Percentiles rank a stretch among this genome's conserved stretches.
These are phyloP conservation scores for Arabidopsis hybrid DNA, from an alignment of 441 rosid species.

Conservation along the genomic window DNA sequence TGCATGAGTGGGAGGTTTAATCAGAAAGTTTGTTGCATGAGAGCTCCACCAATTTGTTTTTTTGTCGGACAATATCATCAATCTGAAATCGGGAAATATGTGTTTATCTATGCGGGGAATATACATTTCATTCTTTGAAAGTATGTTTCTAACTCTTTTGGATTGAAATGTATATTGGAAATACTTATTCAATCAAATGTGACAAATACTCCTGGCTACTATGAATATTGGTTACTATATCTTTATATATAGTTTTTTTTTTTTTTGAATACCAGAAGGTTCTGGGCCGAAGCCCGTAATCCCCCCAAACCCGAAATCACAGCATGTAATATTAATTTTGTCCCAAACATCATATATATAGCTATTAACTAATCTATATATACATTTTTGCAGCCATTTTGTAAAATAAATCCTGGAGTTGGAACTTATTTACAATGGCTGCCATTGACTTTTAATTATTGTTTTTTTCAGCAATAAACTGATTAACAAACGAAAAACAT, in stretches of 20 bases:
- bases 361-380: too few species aligned
- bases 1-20: slow-evolving; percentile 76
- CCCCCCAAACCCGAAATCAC: too few species aligned
- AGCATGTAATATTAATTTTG: too few species aligned
- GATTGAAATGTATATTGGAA: background rate
- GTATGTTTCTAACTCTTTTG: background rate
- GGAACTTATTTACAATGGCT: too few species aligned
- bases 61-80: background rate
- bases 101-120: background rate
- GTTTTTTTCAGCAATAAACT: too few species aligned
- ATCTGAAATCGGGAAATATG: background rate
- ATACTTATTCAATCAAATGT: background rate
- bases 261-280: too few species aligned
- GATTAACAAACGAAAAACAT: too few species aligned
- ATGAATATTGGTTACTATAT: background rate
- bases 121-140: background rate
- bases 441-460: too few species aligned
- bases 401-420: too few species aligned
- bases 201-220: background rate
- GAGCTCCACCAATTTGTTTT: slow-evolving; percentile 36
- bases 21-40: slow-evolving; percentile 90
- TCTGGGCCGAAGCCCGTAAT: too few species aligned
- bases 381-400: too few species aligned
- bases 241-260: background rate
- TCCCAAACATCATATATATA: too few species aligned